Percentiles rank a stretch among this genome's conserved stretches.
phyloP scores from a whole-genome alignment of 768 basidiomycete genomes.

The Russula ochroleuca region DNA sequence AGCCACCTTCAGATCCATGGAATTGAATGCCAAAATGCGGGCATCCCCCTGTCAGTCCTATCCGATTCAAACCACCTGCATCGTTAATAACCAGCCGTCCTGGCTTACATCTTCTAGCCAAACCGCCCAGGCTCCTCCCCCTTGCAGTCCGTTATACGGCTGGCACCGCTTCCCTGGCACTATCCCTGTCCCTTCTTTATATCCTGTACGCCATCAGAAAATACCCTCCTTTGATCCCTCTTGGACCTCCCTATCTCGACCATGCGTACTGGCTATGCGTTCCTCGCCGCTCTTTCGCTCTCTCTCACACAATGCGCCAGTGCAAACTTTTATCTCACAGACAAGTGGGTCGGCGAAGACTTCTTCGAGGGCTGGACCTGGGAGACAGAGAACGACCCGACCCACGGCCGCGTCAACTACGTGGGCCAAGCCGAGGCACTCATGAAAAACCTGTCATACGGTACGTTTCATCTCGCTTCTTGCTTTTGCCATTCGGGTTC shows the following conservation, averaged over 20 bases:
- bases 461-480: constrained; percentile 33
- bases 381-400: constrained; percentile 54
- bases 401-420: constrained; percentile 62
- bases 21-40: constrained; percentile 5
- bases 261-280: constrained; percentile 36
- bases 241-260: constrained; percentile 28
- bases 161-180: constrained; percentile 22
- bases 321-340: constrained; percentile 16
- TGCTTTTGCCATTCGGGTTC: not conserved
- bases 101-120: not conserved
- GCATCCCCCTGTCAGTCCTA: not conserved
- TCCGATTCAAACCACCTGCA: not conserved
- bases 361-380: constrained; percentile 49
- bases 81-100: not conserved
- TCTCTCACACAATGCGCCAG: constrained; percentile 13
- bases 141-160: constrained; percentile 11
- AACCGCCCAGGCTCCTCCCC: not conserved
- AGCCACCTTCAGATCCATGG: too few species aligned
- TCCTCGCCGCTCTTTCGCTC: constrained; percentile 17
- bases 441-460: constrained; percentile 44
- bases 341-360: constrained; percentile 34
- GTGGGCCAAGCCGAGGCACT: constrained; percentile 44
- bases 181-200: constrained; percentile 32
- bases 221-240: constrained; percentile 26
- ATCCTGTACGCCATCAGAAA: constrained; percentile 26